Base-by-base conservation (phyloP, 805 yeast genomes). In the Kuraishia cidri region DNA sequence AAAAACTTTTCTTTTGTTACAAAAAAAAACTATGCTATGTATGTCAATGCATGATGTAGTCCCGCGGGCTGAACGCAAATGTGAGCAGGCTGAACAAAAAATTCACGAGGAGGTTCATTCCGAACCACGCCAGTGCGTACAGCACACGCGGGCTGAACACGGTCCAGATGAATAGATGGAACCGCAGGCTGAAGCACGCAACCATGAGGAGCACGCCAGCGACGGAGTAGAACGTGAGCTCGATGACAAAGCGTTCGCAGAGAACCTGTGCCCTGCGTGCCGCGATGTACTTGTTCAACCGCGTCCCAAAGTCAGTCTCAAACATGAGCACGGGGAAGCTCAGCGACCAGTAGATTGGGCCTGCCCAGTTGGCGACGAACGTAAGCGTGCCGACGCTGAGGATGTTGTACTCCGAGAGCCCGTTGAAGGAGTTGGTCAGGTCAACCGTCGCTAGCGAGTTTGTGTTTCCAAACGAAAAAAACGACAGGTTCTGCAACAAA, bases 141-240 rank as follows among this genome's bases (percentile, higher is more conserved):
- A 94, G 66, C 4, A 92, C 53, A 47, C 88, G 90, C 1, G 98
- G 98, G 32, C 95, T 83, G 59, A 92, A 92, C 6, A 92, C 98
- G 2, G 97, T 88, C 98, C 98, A 92, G 7, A 92, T 82, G 51
- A 92, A 92, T 36, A 92, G 62, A 53, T 92, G 98, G 48, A 79
- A 82, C 43, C 95, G 66, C 43, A 88, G 65, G 14, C 71, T 62
- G 32, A 69, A 66, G 52, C 97, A 92, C 10, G 96, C 79, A 0
- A 62, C 58, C 27, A 83, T 50, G 32, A 86, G 66, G 28, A 71
- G 69, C 3, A 72, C 44, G 2, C 83, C 79, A 7, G 77, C 61
- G 1, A 78, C 41, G 2, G 79, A 59, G 50, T 81, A 82, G 46
- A 79, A 82, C 1, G 68, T 47, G 22, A 75, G 53, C 14, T 58